A percentile compares a stretch with the other conserved stretches of the same genome.
These are phyloP conservation scores for Cephaloascus fragrans DNA, from an alignment of 805 yeast species.

Conservation along the genomic window DNA sequence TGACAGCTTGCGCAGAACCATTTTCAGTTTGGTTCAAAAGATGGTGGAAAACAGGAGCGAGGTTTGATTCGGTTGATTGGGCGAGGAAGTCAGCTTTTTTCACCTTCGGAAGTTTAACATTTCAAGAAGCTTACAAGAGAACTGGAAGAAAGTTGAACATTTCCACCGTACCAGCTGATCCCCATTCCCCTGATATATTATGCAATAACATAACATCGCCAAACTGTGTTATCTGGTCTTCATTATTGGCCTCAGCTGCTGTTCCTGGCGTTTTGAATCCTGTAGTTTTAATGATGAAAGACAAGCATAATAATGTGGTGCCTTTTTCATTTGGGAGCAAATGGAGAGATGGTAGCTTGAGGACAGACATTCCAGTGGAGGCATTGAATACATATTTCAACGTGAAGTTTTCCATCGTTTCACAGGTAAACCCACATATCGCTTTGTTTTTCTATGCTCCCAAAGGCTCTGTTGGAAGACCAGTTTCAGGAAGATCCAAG, in stretches of 20 bases:
- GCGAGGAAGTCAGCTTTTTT: slow-evolving; percentile 61
- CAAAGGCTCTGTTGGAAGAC: slow-evolving; percentile 72
- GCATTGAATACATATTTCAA: slow-evolving; percentile 68
- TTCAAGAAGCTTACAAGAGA: slow-evolving; percentile 54
- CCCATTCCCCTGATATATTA: slow-evolving; percentile 70
- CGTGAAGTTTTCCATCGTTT: slow-evolving; percentile 65
- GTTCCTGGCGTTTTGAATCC: slow-evolving; percentile 80
- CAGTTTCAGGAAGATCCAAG: slow-evolving; percentile 48
- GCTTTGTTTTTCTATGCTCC: slow-evolving; percentile 70
- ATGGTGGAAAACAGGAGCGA: slow-evolving; percentile 68
- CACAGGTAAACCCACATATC: slow-evolving; percentile 80
- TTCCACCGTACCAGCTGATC: slow-evolving; percentile 74
- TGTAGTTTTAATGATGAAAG: slow-evolving; percentile 68
- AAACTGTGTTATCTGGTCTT: slow-evolving; percentile 73
- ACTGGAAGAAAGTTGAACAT: slow-evolving; percentile 68
- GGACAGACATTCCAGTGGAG: slow-evolving; percentile 73
- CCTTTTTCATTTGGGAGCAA: slow-evolving; percentile 70
- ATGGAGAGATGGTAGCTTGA: slow-evolving; percentile 71
- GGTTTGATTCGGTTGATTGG: slow-evolving; percentile 70
- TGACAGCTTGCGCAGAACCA: slow-evolving; percentile 63
- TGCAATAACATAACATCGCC: slow-evolving; percentile 75
- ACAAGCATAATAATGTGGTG: slow-evolving; percentile 25
- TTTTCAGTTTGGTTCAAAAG: slow-evolving; percentile 51
- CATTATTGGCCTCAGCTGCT: slow-evolving; percentile 68
- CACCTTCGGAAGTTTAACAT: slow-evolving; percentile 65